phyloP scores from a whole-genome alignment of 2,329 filamentous ascomycete species.

The Fusarium citri region DNA sequence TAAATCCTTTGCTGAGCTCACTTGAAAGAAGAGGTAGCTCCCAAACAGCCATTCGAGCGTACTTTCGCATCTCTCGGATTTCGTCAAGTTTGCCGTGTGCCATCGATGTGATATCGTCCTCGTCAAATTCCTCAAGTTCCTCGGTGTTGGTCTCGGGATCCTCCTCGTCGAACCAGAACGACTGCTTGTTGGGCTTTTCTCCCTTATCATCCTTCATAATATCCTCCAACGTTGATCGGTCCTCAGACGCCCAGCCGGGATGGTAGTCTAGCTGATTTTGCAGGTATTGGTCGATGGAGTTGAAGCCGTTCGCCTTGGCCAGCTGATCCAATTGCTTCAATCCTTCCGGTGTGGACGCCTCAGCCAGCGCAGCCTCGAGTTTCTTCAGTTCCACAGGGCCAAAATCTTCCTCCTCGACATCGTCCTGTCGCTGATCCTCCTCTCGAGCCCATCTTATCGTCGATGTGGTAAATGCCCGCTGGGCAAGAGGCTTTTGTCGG shows the following conservation, averaged over 20 bases:
- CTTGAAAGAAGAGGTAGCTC: conserved; percentile 92
- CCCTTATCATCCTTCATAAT: conserved; percentile 49
- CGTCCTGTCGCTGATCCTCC: conserved; percentile 33
- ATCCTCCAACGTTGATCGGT: conserved; percentile 49
- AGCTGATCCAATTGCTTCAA: conserved; percentile 51
- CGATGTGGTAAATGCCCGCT: conserved; percentile 50
- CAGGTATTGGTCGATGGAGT: conserved; percentile 51
- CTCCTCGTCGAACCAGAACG: conserved; percentile 64
- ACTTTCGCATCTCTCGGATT: conserved; percentile 88
- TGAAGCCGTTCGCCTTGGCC: conserved; percentile 51
- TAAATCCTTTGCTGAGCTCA: conserved; percentile 60
- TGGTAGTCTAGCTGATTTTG: conserved; percentile 45
- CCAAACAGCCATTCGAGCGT: conserved; percentile 89
- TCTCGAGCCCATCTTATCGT: conserved; percentile 46
- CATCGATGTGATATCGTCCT: conserved; percentile 85
- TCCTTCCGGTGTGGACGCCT: conserved; percentile 49
- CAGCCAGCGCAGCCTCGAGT: conserved; percentile 48
- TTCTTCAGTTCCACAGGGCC: conserved; percentile 47
- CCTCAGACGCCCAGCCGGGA: conserved; percentile 49
- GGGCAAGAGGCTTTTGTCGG: conserved; percentile 34
- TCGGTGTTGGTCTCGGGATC: conserved; percentile 62
- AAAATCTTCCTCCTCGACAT: conserved; percentile 44
- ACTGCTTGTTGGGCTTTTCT: conserved; percentile 51
- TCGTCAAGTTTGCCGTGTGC: conserved; percentile 90
- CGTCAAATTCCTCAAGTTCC: conserved; percentile 73